A percentile compares a stretch with the other conserved stretches of the same genome.
Evolutionary conservation across 1,284 basidiomycete species (phyloP).

Genomic region (Sporisorium reilianum): DNA sequence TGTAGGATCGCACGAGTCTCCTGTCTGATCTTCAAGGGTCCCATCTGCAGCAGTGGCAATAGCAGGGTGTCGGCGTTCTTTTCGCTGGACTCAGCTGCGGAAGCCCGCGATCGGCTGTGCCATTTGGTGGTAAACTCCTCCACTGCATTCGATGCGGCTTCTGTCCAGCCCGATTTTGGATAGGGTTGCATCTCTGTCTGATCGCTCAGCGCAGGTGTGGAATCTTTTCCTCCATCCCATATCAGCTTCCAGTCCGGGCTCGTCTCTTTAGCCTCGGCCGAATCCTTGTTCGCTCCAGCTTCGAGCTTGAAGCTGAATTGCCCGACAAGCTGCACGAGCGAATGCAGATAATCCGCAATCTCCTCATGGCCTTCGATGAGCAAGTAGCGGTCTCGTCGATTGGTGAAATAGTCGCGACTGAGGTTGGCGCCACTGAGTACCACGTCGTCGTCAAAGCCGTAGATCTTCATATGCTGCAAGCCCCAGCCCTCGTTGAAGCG

Average conservation of each 20-base stretch:
- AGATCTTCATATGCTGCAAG: conserved; percentile 97
- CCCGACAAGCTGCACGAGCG: conserved; percentile 79
- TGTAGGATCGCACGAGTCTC: conserved; percentile 67
- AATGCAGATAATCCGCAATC: conserved; percentile 84
- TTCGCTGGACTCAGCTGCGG: background rate
- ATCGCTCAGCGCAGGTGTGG: background rate
- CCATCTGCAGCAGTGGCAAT: conserved; percentile 70
- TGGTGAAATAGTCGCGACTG: conserved; percentile 91
- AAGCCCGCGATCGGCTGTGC: conserved; percentile 14
- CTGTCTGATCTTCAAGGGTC: conserved; percentile 67
- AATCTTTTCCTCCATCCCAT: conserved; percentile 62
- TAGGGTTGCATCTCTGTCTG: conserved; percentile 5
- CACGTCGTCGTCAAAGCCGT: conserved; percentile 90
- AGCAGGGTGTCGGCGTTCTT: conserved; percentile 52
- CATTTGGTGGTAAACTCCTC: conserved; percentile 51
- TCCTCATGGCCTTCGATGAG: conserved; percentile 77
- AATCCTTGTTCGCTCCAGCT: background rate
- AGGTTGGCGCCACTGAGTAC: conserved; percentile 97
- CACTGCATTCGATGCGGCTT: conserved; percentile 25
- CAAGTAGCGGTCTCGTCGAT: conserved; percentile 94
- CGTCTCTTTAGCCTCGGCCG: background rate
- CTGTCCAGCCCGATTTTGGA: conserved; percentile 42
- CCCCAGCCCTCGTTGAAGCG: conserved; percentile 98
- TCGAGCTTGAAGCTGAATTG: conserved; percentile 78
- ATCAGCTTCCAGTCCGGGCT: conserved; percentile 38